Conservation (phyloP, 768 basidiomycete species). For the Mycena maculata region DNA sequence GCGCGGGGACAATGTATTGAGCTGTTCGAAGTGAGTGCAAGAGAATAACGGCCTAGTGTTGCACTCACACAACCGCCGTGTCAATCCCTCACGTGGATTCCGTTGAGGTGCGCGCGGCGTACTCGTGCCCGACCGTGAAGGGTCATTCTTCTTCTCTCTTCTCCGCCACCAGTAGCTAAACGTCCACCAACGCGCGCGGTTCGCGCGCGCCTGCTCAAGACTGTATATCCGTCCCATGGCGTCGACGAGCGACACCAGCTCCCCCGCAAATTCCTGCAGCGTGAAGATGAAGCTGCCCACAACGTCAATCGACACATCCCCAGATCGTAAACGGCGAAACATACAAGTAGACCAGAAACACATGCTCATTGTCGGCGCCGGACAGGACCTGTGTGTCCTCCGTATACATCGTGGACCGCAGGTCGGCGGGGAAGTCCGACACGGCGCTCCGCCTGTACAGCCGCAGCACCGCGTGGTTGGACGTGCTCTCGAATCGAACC, state of each 20-base stretch:
- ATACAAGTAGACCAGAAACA: slow-evolving; percentile 94
- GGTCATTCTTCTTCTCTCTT: slow-evolving; percentile 20
- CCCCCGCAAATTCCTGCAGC: slow-evolving; percentile 91
- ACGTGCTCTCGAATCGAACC: slow-evolving; percentile 81
- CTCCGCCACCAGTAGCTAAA: slow-evolving; percentile 33
- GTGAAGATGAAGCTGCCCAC: slow-evolving; percentile 90
- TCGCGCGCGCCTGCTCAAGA: slow-evolving; percentile 64
- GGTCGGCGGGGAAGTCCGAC: slow-evolving; percentile 30
- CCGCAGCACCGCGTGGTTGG: slow-evolving; percentile 84
- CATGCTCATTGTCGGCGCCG: slow-evolving; percentile 77
- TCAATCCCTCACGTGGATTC: slow-evolving; percentile 31
- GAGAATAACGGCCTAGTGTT: background rate
- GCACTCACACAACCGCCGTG: slow-evolving; percentile 28
- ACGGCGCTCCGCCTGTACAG: slow-evolving; percentile 70
- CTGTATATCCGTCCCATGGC: slow-evolving; percentile 84
- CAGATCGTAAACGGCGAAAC: slow-evolving; percentile 44
- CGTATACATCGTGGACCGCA: slow-evolving; percentile 28
- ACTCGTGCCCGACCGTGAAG: slow-evolving; percentile 2
- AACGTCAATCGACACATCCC: background rate
- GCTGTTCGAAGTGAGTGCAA: slow-evolving; percentile 46
- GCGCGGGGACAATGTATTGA: slow-evolving; percentile 62
- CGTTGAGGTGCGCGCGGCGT: background rate
- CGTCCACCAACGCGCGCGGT: slow-evolving; percentile 53
- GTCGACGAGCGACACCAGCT: slow-evolving; percentile 84
- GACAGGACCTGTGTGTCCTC: slow-evolving; percentile 51